These are phyloP conservation scores for Knoxdaviesia capensis DNA, from an alignment of 2,329 filamentous ascomycete species.

Conservation along the genomic window DNA sequence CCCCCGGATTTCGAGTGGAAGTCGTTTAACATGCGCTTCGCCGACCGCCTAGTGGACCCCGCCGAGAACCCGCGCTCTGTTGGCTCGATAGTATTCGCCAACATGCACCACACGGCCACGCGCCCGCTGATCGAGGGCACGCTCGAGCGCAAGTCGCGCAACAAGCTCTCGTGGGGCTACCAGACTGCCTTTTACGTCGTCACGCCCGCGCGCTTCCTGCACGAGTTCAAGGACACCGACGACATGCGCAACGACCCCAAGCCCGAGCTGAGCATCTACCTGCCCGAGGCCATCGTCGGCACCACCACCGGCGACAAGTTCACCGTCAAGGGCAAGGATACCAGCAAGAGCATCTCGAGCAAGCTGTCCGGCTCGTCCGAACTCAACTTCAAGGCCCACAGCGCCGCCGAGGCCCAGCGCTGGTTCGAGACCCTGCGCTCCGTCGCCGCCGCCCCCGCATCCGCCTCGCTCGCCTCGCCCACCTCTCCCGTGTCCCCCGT, in stretches of 20 bases:
- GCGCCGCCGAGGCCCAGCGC: conserved; percentile 56
- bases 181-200: conserved; percentile 76
- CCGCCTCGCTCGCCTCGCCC: conserved; percentile 10
- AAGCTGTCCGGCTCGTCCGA: conserved; percentile 67
- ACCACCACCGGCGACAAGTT: conserved; percentile 61
- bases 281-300: conserved; percentile 75
- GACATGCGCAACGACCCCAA: conserved; percentile 47
- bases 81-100: conserved; percentile 61
- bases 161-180: conserved; percentile 61
- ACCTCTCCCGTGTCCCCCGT: conserved; percentile 10
- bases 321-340: conserved; percentile 87
- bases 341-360: conserved; percentile 58
- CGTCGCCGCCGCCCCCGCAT: conserved; percentile 31
- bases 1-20: conserved; percentile 83
- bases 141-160: conserved; percentile 76
- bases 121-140: conserved; percentile 71
- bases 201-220: conserved; percentile 70
- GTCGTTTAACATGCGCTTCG: conserved; percentile 55
- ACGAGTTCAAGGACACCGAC: conserved; percentile 93
- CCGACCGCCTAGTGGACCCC: conserved; percentile 57
- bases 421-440: conserved; percentile 61
- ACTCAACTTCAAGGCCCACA: conserved; percentile 73
- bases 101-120: conserved; percentile 66
- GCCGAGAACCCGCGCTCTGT: conserved; percentile 53
- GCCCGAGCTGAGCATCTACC: conserved; percentile 76